These are phyloP conservation scores for Kodamaea lidongshanica DNA, from an alignment of 805 yeast species.

Conservation along the genomic window DNA sequence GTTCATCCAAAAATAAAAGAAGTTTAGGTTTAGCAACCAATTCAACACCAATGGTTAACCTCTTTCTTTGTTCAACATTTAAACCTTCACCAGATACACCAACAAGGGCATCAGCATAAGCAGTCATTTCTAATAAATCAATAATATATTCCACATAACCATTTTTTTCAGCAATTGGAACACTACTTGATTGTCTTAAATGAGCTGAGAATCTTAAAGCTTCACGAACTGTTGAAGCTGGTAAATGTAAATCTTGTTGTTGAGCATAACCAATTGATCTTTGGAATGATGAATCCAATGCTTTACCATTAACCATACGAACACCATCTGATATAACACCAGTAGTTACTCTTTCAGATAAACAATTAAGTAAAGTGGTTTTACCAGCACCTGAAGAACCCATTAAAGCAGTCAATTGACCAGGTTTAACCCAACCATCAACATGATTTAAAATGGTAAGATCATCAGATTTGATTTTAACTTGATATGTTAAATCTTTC, in stretches of 20 bases:
- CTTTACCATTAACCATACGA: constrained; percentile 32
- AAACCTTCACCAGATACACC: constrained; percentile 34
- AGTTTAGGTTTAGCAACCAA: constrained; percentile 36
- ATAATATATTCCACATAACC: constrained; percentile 22
- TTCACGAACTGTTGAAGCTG: constrained; percentile 27
- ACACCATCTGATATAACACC: constrained; percentile 23
- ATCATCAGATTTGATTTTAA: constrained; percentile 32
- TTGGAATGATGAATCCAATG: constrained; percentile 23
- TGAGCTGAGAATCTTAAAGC: constrained; percentile 22
- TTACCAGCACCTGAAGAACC: constrained; percentile 46
- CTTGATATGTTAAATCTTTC: constrained; percentile 33
- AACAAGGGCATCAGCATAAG: constrained; percentile 27
- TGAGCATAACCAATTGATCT: constrained; percentile 31
- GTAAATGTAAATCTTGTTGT: constrained; percentile 30
- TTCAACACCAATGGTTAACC: constrained; percentile 38
- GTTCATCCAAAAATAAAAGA: constrained; percentile 36
- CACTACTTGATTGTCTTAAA: constrained; percentile 22
- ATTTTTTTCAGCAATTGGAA: constrained; percentile 17
- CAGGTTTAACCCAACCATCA: constrained; percentile 81
- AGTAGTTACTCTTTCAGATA: constrained; percentile 20
- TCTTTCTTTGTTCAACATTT: constrained; percentile 37
- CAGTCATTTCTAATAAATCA: constrained; percentile 20
- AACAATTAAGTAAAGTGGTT: constrained; percentile 39
- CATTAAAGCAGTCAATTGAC: constrained; percentile 73
- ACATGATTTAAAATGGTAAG: constrained; percentile 46